These are phyloP conservation scores for Acacia confusa DNA, from an alignment of 306 rosid genomes.

Conservation along the genomic window DNA sequence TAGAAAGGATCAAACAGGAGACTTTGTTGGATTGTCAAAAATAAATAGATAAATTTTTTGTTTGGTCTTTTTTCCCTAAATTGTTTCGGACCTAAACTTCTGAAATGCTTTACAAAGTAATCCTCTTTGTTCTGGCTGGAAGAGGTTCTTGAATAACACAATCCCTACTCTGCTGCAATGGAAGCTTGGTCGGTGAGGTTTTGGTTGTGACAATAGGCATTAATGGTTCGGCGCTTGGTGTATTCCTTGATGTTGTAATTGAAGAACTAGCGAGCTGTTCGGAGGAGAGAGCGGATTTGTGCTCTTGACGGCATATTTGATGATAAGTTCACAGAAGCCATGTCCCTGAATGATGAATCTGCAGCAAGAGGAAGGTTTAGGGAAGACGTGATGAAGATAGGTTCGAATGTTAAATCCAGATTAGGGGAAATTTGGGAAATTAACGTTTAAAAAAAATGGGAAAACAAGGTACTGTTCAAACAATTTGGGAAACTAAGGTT, in stretches of 20 bases:
- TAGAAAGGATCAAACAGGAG: too few relatives aligned
- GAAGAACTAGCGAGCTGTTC: conserved; percentile 54
- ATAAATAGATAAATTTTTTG: not conserved
- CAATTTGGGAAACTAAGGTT: too few relatives aligned
- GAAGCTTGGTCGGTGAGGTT: conserved; percentile 50
- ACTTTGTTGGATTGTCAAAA: too few relatives aligned
- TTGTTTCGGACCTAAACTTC: not conserved
- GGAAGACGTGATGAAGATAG: too few relatives aligned
- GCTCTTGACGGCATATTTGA: conserved; percentile 30
- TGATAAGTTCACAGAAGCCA: not conserved
- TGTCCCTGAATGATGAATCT: too few relatives aligned
- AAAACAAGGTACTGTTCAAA: too few relatives aligned
- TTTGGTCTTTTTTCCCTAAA: not conserved
- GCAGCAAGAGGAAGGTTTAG: too few relatives aligned
- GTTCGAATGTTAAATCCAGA: too few relatives aligned
- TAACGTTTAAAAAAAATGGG: too few relatives aligned
- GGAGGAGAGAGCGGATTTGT: conserved; percentile 62
- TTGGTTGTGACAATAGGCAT: conserved; percentile 56
- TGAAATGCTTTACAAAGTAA: not conserved
- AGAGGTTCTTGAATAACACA: not conserved
- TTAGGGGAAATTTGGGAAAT: too few relatives aligned
- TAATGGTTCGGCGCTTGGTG: conserved; percentile 66
- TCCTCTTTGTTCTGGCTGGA: not conserved
- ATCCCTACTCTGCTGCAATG: conserved; percentile 1
- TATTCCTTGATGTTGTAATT: conserved; percentile 85